Percentiles rank a stretch among this genome's conserved stretches.
Evolutionary conservation across 345 rosid species (phyloP).

Genomic region (Lumnitzera racemosa): DNA sequence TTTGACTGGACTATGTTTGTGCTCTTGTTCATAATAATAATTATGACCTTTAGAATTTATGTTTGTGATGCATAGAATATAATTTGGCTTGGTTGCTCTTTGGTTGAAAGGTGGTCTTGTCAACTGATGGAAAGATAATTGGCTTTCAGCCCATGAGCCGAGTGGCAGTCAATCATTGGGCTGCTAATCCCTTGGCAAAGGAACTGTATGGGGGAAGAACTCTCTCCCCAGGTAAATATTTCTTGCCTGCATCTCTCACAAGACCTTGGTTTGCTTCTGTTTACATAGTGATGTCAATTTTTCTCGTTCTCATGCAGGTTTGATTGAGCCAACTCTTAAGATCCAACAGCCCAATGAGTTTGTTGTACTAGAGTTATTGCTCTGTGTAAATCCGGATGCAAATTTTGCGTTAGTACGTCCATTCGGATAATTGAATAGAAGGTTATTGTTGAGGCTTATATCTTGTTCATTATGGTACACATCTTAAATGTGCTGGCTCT

Average conservation of each 20-base stretch:
- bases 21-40: not conserved
- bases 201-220: conserved; percentile 56
- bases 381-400: conserved; percentile 45
- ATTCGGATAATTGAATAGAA: conserved; percentile 9
- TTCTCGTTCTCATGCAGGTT: conserved; percentile 31
- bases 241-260: conserved; percentile 9
- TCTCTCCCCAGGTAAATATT: conserved; percentile 45
- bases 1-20: not conserved
- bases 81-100: conserved; percentile 8
- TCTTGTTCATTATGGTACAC: no score
- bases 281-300: conserved; percentile 1
- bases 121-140: conserved; percentile 53
- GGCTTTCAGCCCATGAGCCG: conserved; percentile 79
- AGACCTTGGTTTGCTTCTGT: not conserved
- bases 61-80: not conserved
- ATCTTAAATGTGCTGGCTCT: no score
- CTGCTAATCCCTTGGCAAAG: conserved; percentile 64
- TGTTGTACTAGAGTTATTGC: conserved; percentile 55
- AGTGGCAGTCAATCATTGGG: conserved; percentile 68
- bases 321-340: conserved; percentile 56
- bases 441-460: no score
- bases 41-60: not conserved
- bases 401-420: conserved; percentile 68
- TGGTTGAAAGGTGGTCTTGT: conserved; percentile 48
- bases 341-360: conserved; percentile 33